A percentile compares a stretch with the other conserved stretches of the same genome.
Evolutionary conservation across 768 basidiomycete species (phyloP).

Genomic region (Pisolithus albus): DNA sequence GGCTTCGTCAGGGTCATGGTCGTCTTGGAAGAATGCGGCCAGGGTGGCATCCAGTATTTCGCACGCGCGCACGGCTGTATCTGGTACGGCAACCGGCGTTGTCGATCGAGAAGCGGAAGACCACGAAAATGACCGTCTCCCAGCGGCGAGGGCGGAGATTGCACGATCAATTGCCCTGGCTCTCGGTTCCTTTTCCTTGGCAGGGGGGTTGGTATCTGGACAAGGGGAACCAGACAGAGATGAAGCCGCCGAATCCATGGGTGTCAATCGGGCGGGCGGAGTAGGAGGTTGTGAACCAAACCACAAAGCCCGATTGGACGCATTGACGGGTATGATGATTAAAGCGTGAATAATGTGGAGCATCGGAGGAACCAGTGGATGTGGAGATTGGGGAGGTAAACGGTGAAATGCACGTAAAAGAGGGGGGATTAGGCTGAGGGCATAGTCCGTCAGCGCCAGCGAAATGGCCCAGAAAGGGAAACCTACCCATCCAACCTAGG

Average conservation of each 20-base stretch:
- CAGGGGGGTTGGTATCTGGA: conserved; percentile 4
- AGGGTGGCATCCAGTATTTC: conserved; percentile 59
- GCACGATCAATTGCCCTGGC: conserved; percentile 22
- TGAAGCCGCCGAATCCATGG: conserved; percentile 31
- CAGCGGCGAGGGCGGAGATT: conserved; percentile 21
- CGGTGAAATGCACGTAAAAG: conserved; percentile 63
- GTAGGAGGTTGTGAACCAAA: conserved; percentile 39
- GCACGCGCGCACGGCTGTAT: conserved; percentile 58
- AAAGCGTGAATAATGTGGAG: conserved; percentile 79
- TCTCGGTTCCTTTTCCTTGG: conserved; percentile 20
- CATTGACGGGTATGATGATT: conserved; percentile 66
- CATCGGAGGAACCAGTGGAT: conserved; percentile 66
- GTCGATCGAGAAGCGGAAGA: conserved; percentile 37
- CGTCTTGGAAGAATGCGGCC: conserved; percentile 60
- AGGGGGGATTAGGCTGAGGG: conserved; percentile 56
- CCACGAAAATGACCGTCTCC: conserved; percentile 34
- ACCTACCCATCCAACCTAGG: conserved; percentile 58
- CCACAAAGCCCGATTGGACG: conserved; percentile 55
- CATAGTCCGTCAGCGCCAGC: neutral
- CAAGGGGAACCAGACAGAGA: conserved; percentile 19
- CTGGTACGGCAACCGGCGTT: conserved; percentile 23
- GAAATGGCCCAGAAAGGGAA: conserved; percentile 5
- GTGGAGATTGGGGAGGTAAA: conserved; percentile 54
- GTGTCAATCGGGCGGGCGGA: conserved; percentile 30
- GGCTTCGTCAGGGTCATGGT: conserved; percentile 55